Evolutionary conservation across 495 filamentous ascomycete species (phyloP).

Genomic region (Polyplosphaeria fusca): DNA sequence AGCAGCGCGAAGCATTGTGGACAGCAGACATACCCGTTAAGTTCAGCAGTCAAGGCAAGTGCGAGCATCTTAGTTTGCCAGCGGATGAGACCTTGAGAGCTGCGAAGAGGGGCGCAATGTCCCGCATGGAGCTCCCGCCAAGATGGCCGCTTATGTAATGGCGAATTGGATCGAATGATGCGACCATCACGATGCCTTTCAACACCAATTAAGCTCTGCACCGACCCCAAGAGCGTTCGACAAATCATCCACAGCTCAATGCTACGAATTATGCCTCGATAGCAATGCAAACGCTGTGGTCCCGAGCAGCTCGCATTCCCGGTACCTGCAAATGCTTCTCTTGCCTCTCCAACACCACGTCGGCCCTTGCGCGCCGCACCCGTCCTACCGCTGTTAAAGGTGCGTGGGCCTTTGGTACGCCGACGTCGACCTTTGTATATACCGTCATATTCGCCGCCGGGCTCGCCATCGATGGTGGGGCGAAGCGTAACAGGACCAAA

Average conservation of each 20-base stretch:
- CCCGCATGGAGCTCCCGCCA: too few species aligned
- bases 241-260: too few species aligned
- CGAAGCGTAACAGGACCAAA: slow-evolving; percentile 58
- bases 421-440: slow-evolving; percentile 65
- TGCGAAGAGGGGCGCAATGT: too few species aligned
- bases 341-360: slow-evolving; percentile 54
- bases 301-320: slow-evolving; percentile 59
- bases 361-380: slow-evolving; percentile 48
- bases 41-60: slow-evolving; percentile 72
- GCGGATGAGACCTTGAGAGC: not conserved
- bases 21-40: slow-evolving; percentile 60
- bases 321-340: slow-evolving; percentile 64
- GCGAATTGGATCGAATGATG: too few species aligned
- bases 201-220: not conserved
- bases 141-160: too few species aligned
- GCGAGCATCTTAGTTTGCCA: slow-evolving; percentile 61
- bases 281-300: slow-evolving; percentile 69
- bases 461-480: slow-evolving; percentile 60
- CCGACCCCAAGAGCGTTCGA: too few species aligned
- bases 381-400: slow-evolving; percentile 51
- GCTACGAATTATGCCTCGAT: slow-evolving; percentile 25
- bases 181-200: too few species aligned
- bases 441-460: slow-evolving; percentile 72
- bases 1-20: not conserved
- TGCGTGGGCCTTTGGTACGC: slow-evolving; percentile 55